Evolutionary conservation across 2,329 filamentous ascomycete genomes (phyloP), one percentile per base, ranked within the genome.

Genomic region (Fusarium vanettenii): DNA sequence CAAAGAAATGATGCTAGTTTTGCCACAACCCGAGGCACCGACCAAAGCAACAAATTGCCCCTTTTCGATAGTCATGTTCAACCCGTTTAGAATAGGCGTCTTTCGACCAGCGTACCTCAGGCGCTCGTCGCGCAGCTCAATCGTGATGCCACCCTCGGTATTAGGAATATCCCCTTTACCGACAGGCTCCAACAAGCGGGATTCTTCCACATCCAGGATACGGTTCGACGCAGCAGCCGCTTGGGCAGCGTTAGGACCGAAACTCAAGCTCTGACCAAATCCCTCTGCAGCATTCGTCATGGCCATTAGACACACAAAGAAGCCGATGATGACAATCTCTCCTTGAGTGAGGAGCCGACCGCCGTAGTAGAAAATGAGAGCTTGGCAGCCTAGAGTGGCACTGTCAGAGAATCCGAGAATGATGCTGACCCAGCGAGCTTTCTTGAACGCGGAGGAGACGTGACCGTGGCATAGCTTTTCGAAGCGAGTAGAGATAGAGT

Each of bases 21-120:
- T 94, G 31, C 92, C 92, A 68, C 91, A 93, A 1, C 92, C 92
- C 1, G 90, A 92, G 1, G 92, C 88, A 2, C 93, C 92, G 5
- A 94, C 92, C 1, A 94, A 85, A 1, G 92, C 92, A 0, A 89
- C 91, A 76, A 93, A 94, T 78, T 93, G 90, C 5, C 92, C 92
- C 74, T 90, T 91, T 73, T 91, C 85, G 60, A 94, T 89, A 9
- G 87, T 89, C 68, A 95, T 84, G 78, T 88, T 91, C 66, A 95
- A 82, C 2, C 89, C 88, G 60, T 85, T 86, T 81, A 92, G 91
- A 35, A 92, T 87, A 22, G 87, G 85, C 5, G 87, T 82, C 64
- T 89, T 85, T 56, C 90, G 86, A 0, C 87, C 89, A 0, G 90
- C 89, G 75, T 92, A 92, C 72, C 85, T 87, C 84, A 92, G 92